Evolutionary conservation across 2,329 filamentous ascomycete genomes (phyloP), one percentile per base, ranked within the genome.

Genomic region (Colletotrichum nymphaeae): DNA sequence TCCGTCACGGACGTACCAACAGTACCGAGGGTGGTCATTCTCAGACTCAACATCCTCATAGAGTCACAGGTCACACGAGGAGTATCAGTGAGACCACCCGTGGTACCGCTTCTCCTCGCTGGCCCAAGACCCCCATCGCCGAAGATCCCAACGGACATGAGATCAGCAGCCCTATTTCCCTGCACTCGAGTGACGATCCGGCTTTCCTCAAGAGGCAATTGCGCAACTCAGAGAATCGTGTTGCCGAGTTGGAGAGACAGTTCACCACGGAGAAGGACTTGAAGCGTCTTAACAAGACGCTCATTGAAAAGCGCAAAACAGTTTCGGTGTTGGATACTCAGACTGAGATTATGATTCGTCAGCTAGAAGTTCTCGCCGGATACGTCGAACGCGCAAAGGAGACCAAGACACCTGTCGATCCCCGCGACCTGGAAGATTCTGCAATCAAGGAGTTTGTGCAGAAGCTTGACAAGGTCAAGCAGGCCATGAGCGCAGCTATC

Each of bases 281-380:
- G 28, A 93, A 93, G 83, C 93, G 92, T 77, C 91, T 97, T 35
- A 97, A 97, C 82, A 95, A 93, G 77, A 96, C 95, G 80, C 86
- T 98, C 28, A 89, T 94, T 46, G 95, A 98, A 83, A 98, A 98
- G 86, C 90, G 97, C 72, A 98, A 97, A 78, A 98, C 97, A 0
- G 97, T 99, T 81, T 96, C 96, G 7, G 94, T 97, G 22, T 87
- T 98, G 64, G 96, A 98, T 81, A 96, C 95, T 0, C 95, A 98
- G 83, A 95, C 95, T 63, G 96, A 98, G 83, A 95, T 98, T 81
- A 96, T 98, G 84, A 94, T 98, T 78, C 93, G 94, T 53, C 95
- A 98, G 82, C 87, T 98, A 22, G 95, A 97, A 79, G 93, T 96
- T 49, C 89, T 98, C 78, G 95, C 95, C 4, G 94, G 95, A 58